Percentiles rank a stretch among this genome's conserved stretches.
These are phyloP conservation scores for Hymenoscyphus occultus DNA, from an alignment of 2,329 filamentous ascomycete genomes.

Conservation along the genomic window DNA sequence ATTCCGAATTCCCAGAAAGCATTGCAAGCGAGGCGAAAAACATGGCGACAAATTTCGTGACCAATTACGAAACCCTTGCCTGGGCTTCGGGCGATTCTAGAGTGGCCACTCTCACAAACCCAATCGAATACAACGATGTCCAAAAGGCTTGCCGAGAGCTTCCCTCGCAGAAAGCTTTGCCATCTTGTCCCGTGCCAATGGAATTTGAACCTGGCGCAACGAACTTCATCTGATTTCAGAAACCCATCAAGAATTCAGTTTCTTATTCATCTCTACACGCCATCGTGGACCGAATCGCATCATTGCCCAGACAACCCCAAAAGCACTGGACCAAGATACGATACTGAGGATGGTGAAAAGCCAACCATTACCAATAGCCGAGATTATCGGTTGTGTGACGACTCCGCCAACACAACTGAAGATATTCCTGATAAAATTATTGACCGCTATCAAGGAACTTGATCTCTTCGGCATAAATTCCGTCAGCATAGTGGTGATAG, in stretches of 20 bases:
- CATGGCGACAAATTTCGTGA: slow-evolving; percentile 10
- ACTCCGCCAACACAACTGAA: slow-evolving; percentile 70
- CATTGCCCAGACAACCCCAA: slow-evolving; percentile 58
- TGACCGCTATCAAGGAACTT: slow-evolving; percentile 72
- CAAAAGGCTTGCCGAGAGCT: slow-evolving; percentile 5
- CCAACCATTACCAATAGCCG: slow-evolving; percentile 72
- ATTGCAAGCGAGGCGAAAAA: slow-evolving; percentile 17
- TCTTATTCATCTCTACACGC: slow-evolving; percentile 59
- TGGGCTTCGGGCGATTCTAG: slow-evolving; percentile 18
- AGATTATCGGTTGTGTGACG: slow-evolving; percentile 67
- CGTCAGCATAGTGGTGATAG: slow-evolving; percentile 72
- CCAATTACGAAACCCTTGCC: not conserved
- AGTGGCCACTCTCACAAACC: slow-evolving; percentile 12
- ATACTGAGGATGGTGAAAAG: slow-evolving; percentile 62
- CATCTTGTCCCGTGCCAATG: not conserved
- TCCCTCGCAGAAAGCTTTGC: not conserved
- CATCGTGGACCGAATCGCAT: slow-evolving; percentile 58
- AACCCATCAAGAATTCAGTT: slow-evolving; percentile 21
- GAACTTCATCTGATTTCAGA: slow-evolving; percentile 13
- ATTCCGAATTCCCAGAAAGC: slow-evolving; percentile 15
- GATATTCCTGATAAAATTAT: slow-evolving; percentile 79
- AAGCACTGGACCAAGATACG: slow-evolving; percentile 55
- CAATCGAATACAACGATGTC: slow-evolving; percentile 12
- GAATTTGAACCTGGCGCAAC: slow-evolving; percentile 3
- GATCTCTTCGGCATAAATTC: slow-evolving; percentile 75